These are phyloP conservation scores for Gastrolobium bilobum DNA, from an alignment of 306 rosid species.

Conservation along the genomic window DNA sequence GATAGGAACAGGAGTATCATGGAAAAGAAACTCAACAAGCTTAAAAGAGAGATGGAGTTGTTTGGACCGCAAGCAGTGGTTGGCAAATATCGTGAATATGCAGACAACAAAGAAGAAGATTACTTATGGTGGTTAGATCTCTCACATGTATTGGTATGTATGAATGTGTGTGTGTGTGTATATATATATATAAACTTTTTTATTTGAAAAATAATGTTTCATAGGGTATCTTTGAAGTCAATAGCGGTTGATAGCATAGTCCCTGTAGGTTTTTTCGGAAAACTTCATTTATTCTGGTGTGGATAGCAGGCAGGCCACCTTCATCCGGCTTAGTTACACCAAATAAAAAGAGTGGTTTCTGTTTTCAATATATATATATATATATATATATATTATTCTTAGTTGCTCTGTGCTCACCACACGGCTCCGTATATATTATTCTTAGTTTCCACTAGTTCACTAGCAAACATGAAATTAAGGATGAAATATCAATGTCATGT, in stretches of 20 bases:
- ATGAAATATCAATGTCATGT: constrained; percentile 21
- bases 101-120: constrained; percentile 83
- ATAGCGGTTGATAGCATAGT: too few species aligned
- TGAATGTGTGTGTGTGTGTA: too few species aligned
- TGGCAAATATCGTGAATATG: constrained; percentile 90
- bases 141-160: constrained; percentile 74
- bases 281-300: too few species aligned
- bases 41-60: constrained; percentile 95
- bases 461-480: constrained; percentile 31
- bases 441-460: constrained; percentile 36
- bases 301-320: too few species aligned
- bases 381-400: neutral
- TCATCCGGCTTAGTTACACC: too few species aligned
- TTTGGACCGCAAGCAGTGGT: constrained; percentile 97
- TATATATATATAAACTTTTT: neutral
- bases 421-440: constrained; percentile 9
- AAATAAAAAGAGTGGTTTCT: too few species aligned
- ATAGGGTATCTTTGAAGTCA: too few species aligned
- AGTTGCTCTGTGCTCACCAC: too few species aligned
- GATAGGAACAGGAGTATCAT: constrained; percentile 68
- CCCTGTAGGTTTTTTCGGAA: too few species aligned
- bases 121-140: constrained; percentile 98
- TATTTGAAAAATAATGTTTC: too few species aligned
- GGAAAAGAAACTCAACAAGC: constrained; percentile 83
- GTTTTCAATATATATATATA: too few species aligned